Percentiles rank a stretch among this genome's conserved stretches.
Conservation (phyloP, 148 eudicot species). For the Rhododendron molle region DNA sequence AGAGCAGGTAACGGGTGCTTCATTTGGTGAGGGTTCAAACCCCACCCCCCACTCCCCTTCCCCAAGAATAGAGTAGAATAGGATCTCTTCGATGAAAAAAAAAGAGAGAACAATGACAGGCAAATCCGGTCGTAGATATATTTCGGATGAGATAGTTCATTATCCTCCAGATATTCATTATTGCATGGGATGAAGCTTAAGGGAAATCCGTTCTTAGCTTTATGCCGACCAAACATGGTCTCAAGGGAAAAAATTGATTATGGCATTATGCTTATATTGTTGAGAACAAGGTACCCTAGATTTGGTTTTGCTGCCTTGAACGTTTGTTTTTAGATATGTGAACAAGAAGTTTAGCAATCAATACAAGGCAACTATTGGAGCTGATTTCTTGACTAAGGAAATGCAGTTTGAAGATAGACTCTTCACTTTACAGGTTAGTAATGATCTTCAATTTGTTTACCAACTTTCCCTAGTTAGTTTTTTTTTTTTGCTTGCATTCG, state of each 20-base stretch:
- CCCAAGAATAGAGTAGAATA: not conserved
- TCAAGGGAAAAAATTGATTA: not conserved
- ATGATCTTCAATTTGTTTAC: not conserved
- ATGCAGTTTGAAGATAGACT: slow-evolving; percentile 95
- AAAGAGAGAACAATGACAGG: not conserved
- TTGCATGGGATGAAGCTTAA: not conserved
- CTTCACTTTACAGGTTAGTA: slow-evolving; percentile 82
- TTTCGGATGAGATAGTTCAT: not conserved
- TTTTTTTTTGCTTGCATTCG: not conserved
- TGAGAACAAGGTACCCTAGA: not conserved
- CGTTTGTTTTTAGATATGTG: slow-evolving; percentile 62
- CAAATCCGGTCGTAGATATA: not conserved
- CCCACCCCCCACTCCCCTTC: not conserved
- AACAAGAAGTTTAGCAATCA: slow-evolving; percentile 93
- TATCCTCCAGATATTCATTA: not conserved
- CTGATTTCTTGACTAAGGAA: slow-evolving; percentile 96
- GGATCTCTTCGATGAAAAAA: not conserved
- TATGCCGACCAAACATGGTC: not conserved
- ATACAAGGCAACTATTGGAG: slow-evolving; percentile 96
- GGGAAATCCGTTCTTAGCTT: not conserved
- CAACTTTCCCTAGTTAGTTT: not conserved
- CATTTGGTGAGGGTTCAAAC: not conserved
- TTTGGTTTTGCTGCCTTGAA: slow-evolving; percentile 33
- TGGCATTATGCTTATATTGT: not conserved
- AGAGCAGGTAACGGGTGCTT: not conserved